Base-by-base conservation (phyloP, 768 basidiomycete genomes). In the Agrocybe praecox region DNA sequence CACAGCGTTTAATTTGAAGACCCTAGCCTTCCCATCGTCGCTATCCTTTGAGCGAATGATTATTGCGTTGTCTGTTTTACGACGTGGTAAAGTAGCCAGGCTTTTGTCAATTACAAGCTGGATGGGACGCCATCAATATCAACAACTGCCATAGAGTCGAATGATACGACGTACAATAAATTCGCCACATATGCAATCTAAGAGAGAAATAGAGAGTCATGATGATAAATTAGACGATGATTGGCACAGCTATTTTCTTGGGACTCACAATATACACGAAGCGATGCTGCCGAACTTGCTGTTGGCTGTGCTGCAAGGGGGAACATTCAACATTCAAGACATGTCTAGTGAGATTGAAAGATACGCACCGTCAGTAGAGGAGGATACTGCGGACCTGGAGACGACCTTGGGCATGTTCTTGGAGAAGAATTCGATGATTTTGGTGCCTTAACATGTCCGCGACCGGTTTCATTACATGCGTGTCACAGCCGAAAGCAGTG, bases 131-230 rank as follows among this genome's bases (percentile, higher is more conserved):
- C 43, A 29, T 45, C 52, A 45, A 33, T 26, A 21, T 45, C 24
- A 43, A 22, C 40, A 47, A 19, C 15, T 36, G 29, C 14, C 47
- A 52, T 48, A 19, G 34, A 40, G 45, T 7, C 18, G 22, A 15
- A 7, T 49, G 29, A 55, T 19, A 17, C n/a, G 24, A 80, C 88
- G 64, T 71, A 90, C 90, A 66, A 92, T 86, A 65, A 92, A 92
- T 71, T 93, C 91, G 69, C 92, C 90, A 70, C 92, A 94, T 56
- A 94, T 86, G 67, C 91, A 94, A 70, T 93, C 90, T 92, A 67
- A 56, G 32, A 49, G 55, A 32, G 54, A 2, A 23, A 43, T 21
- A n/a, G n/a, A n/a, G n/a, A n/a, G n/a, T n/a, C n/a, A 17, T 43
- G 15, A 18, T 23, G 17, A 52, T 52, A 26, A 42, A 43, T 52